Conservation (phyloP, 2,329 filamentous ascomycete genomes). For the Pseudopithomyces maydicus region DNA sequence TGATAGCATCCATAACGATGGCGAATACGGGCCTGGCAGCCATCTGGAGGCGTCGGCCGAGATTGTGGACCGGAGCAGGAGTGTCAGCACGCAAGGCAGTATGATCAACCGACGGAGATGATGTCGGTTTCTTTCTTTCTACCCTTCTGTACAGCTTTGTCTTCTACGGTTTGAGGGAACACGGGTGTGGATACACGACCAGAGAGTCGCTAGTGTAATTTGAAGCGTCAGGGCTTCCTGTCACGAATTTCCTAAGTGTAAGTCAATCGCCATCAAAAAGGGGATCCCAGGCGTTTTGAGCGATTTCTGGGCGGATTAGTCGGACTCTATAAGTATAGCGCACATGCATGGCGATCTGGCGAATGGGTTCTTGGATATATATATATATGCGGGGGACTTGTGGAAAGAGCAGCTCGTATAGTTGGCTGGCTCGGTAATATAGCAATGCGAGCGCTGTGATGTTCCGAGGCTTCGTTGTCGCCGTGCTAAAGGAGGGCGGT, state of each 20-base stretch:
- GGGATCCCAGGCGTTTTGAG: conserved; percentile 11
- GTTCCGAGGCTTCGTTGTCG: background rate
- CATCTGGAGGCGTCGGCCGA: conserved; percentile 44
- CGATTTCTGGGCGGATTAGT: conserved; percentile 1
- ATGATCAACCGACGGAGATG: conserved; percentile 18
- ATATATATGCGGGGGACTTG: background rate
- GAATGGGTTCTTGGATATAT: background rate
- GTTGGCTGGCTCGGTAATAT: conserved; percentile 3
- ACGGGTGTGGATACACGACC: background rate
- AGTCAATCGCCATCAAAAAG: conserved; percentile 20
- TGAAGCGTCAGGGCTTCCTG: conserved; percentile 11
- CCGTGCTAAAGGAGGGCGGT: background rate
- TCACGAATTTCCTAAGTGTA: conserved; percentile 35
- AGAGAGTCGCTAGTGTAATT: conserved; percentile 13
- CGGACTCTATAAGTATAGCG: background rate
- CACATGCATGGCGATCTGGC: conserved; percentile 4
- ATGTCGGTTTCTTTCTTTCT: background rate
- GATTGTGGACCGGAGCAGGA: conserved; percentile 42
- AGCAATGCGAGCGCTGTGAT: background rate
- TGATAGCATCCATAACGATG: conserved; percentile 43
- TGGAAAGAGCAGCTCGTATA: background rate
- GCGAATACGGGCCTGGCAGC: conserved; percentile 32
- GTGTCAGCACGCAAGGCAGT: conserved; percentile 39
- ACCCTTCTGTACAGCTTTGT: background rate
- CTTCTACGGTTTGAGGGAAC: background rate